Conservation (phyloP, 192 early-diverging fungal genomes). For the Podila epigama region DNA sequence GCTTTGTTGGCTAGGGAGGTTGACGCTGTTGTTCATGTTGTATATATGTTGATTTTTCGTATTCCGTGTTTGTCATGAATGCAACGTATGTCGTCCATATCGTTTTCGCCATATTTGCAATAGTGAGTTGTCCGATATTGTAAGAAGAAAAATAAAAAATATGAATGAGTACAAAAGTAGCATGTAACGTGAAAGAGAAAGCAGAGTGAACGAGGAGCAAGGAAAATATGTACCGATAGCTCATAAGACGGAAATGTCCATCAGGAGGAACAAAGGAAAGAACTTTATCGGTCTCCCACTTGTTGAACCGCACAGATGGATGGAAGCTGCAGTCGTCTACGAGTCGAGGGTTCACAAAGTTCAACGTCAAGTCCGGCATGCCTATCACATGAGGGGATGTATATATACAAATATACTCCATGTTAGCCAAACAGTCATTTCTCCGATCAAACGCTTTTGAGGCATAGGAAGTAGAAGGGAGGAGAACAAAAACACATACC, state of each 20-base stretch:
- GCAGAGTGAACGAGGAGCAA: no score
- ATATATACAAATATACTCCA: no score
- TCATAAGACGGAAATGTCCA: constrained; percentile 88
- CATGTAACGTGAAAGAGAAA: no score
- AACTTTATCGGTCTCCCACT: constrained; percentile 80
- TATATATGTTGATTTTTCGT: no score
- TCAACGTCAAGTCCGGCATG: constrained; percentile 89
- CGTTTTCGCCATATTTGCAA: no score
- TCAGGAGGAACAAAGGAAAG: constrained; percentile 96
- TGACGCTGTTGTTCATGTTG: constrained; percentile 52
- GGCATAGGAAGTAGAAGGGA: background rate
- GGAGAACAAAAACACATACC: constrained; percentile 51
- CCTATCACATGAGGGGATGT: no score
- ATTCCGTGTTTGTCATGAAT: no score
- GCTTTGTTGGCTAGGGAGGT: constrained; percentile 60
- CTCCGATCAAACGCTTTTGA: no score
- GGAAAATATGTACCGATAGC: constrained; percentile 78
- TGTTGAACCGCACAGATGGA: constrained; percentile 83
- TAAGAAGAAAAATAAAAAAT: background rate
- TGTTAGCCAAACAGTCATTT: no score
- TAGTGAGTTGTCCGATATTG: no score
- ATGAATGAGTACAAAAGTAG: background rate
- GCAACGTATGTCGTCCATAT: no score
- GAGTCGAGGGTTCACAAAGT: constrained; percentile 70
- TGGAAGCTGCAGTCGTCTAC: constrained; percentile 90